phyloP scores from a whole-genome alignment of 495 filamentous ascomycete genomes.

The Pyrenopolyporus hunteri region DNA sequence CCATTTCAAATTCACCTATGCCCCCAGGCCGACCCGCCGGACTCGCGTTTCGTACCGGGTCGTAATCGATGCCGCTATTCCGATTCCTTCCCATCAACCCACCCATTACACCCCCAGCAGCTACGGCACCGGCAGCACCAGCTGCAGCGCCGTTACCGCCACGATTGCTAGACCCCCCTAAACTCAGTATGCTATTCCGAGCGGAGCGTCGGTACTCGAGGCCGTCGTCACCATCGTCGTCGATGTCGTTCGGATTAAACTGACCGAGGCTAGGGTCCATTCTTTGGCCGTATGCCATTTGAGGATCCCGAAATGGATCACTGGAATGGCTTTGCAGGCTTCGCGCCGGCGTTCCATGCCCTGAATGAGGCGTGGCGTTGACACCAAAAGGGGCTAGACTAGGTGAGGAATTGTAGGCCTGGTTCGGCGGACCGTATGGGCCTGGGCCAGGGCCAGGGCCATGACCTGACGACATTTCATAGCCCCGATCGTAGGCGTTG shows the following conservation, averaged over 20 bases:
- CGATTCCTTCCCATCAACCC: slow-evolving; percentile 43
- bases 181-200: slow-evolving; percentile 60
- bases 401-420: slow-evolving; percentile 20
- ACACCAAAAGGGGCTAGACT: slow-evolving; percentile 20
- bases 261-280: slow-evolving; percentile 57
- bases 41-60: slow-evolving; percentile 44
- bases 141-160: slow-evolving; percentile 42
- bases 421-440: slow-evolving; percentile 17
- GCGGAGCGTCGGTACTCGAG: slow-evolving; percentile 58
- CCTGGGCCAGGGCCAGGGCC: neutral
- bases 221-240: slow-evolving; percentile 86
- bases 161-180: slow-evolving; percentile 49
- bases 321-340: slow-evolving; percentile 36
- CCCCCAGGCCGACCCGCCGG: slow-evolving; percentile 33
- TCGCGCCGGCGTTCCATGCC: slow-evolving; percentile 32
- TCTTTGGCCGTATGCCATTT: slow-evolving; percentile 38
- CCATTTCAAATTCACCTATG: slow-evolving; percentile 38
- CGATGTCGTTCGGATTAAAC: slow-evolving; percentile 80
- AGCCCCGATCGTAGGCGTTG: slow-evolving; percentile 30
- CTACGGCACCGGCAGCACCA: slow-evolving; percentile 53
- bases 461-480: slow-evolving; percentile 24
- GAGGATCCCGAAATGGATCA: slow-evolving; percentile 41
- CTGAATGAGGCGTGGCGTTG: slow-evolving; percentile 5
- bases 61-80: slow-evolving; percentile 48
- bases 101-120: slow-evolving; percentile 59